Evolutionary conservation across 495 filamentous ascomycete genomes (phyloP).

Genomic region (Penicillium mononematosum): DNA sequence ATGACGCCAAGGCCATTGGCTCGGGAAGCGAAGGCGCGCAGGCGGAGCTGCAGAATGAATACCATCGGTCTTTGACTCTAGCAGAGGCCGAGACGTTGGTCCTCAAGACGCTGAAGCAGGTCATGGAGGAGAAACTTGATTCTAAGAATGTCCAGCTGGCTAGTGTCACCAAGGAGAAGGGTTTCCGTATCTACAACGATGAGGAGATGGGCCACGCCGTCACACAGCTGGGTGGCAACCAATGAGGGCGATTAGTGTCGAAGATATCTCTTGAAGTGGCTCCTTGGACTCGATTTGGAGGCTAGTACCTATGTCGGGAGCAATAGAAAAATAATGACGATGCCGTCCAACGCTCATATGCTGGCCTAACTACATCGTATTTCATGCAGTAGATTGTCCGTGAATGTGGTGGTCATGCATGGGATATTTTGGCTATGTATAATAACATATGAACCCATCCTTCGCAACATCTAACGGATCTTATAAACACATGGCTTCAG

Average conservation of each 20-base stretch:
- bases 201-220: constrained; percentile 94
- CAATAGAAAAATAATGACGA: constrained; percentile 32
- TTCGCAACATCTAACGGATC: constrained; percentile 56
- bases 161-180: constrained; percentile 95
- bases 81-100: constrained; percentile 91
- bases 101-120: constrained; percentile 97
- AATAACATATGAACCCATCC: background rate
- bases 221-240: constrained; percentile 58
- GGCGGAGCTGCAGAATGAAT: constrained; percentile 96
- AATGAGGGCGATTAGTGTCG: constrained; percentile 30
- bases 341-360: constrained; percentile 7
- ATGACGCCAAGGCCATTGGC: constrained; percentile 98
- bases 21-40: constrained; percentile 95
- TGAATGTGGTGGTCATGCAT: background rate
- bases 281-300: constrained; percentile 2
- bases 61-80: constrained; percentile 95
- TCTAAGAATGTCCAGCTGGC: constrained; percentile 97
- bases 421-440: constrained; percentile 7
- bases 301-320: constrained; percentile 22
- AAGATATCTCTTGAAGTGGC: constrained; percentile 6
- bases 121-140: constrained; percentile 99
- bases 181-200: constrained; percentile 96
- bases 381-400: background rate
- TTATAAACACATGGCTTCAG: constrained; percentile 98
- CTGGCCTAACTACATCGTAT: background rate